A percentile compares a stretch with the other conserved stretches of the same genome.
Evolutionary conservation across 2,329 filamentous ascomycete species (phyloP).

Genomic region (Xylaria sp.): DNA sequence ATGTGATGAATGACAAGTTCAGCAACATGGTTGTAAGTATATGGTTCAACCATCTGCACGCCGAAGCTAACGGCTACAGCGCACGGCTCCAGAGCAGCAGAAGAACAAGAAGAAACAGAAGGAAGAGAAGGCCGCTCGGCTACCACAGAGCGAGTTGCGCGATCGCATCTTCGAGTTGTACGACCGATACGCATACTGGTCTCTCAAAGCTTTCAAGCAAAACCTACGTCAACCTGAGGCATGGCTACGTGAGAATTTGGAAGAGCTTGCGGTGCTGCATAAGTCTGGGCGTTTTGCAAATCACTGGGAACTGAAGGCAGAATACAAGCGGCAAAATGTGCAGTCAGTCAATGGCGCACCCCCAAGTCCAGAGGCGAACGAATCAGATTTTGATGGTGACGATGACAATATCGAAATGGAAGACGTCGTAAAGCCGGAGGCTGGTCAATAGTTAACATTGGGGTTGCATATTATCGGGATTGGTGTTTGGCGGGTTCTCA

Average conservation of each 20-base stretch:
- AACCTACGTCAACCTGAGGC: slow-evolving; percentile 87
- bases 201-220: slow-evolving; percentile 85
- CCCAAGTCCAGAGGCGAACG: slow-evolving; percentile 57
- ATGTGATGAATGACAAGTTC: slow-evolving; percentile 59
- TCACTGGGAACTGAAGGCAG: slow-evolving; percentile 82
- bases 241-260: slow-evolving; percentile 87
- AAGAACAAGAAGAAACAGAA: slow-evolving; percentile 76
- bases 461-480: slow-evolving; percentile 26
- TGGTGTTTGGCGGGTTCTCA: slow-evolving; percentile 37
- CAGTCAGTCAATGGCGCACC: slow-evolving; percentile 64
- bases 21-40: slow-evolving; percentile 68
- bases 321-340: slow-evolving; percentile 69
- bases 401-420: slow-evolving; percentile 80
- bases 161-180: slow-evolving; percentile 88
- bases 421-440: slow-evolving; percentile 65
- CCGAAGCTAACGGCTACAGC: slow-evolving; percentile 40
- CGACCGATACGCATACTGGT: slow-evolving; percentile 89
- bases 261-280: slow-evolving; percentile 84
- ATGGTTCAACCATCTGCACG: slow-evolving; percentile 8
- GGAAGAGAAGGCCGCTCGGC: slow-evolving; percentile 73
- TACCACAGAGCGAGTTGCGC: slow-evolving; percentile 87
- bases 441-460: slow-evolving; percentile 9
- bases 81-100: slow-evolving; percentile 57
- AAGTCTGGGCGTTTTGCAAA: slow-evolving; percentile 87
- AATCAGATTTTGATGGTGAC: slow-evolving; percentile 71